Percentiles rank a stretch among this genome's conserved stretches.
Evolutionary conservation across 768 basidiomycete genomes (phyloP).

Genomic region (Cantharellus cinnabarinus): DNA sequence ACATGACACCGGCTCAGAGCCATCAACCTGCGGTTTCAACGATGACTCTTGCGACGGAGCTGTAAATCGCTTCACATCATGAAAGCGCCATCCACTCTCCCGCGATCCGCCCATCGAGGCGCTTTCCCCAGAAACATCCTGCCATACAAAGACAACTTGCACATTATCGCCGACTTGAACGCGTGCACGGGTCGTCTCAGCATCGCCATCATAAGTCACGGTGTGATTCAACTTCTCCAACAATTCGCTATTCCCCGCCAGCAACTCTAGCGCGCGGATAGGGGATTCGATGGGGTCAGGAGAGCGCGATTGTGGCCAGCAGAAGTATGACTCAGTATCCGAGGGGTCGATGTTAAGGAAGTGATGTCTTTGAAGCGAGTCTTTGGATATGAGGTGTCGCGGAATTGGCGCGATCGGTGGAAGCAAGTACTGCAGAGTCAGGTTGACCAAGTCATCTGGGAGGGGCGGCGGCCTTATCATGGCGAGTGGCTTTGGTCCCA

Average conservation of each 20-base stretch:
- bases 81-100: neutral
- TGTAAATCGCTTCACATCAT: neutral
- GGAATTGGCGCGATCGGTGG: conserved; percentile 6
- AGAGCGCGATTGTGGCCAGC: neutral
- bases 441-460: conserved; percentile 3
- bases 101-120: neutral
- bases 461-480: conserved; percentile 1
- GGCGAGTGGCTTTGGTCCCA: neutral
- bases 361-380: conserved; percentile 5
- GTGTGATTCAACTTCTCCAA: neutral
- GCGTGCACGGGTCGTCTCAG: neutral
- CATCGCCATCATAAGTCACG: neutral
- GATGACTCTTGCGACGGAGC: neutral
- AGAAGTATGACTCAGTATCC: conserved; percentile 5
- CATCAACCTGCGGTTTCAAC: neutral
- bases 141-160: neutral
- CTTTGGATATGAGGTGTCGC: conserved; percentile 4
- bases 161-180: neutral
- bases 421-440: conserved; percentile 6
- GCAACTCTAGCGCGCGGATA: neutral
- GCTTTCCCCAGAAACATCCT: neutral
- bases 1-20: neutral
- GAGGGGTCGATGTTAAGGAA: conserved; percentile 5
- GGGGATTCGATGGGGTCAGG: neutral
- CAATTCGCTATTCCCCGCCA: neutral